Conservation (phyloP, 108 stramenopile species). For the Bacterosira constricta region DNA sequence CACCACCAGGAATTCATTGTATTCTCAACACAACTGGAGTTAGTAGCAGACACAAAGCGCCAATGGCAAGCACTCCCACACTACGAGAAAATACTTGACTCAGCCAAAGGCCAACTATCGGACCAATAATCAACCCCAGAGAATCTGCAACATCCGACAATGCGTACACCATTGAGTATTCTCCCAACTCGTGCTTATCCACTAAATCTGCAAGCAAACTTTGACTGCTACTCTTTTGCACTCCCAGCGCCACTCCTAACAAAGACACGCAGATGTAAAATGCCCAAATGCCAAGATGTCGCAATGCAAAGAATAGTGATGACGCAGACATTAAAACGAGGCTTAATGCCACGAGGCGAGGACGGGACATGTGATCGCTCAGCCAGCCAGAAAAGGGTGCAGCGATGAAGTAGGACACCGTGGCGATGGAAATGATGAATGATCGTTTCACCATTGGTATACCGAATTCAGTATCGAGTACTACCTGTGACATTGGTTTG, state of each 20-base stretch:
- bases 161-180: slow-evolving; percentile 41
- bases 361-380: slow-evolving; percentile 22
- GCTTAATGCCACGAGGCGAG: slow-evolving; percentile 21
- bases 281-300: slow-evolving; percentile 28
- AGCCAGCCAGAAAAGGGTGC: slow-evolving; percentile 23
- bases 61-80: slow-evolving; percentile 24
- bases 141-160: slow-evolving; percentile 41
- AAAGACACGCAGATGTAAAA: slow-evolving; percentile 26
- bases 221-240: slow-evolving; percentile 23
- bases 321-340: slow-evolving; percentile 30
- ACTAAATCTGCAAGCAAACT: slow-evolving; percentile 40
- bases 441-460: slow-evolving; percentile 36
- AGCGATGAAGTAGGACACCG: slow-evolving; percentile 30
- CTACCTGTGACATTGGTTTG: slow-evolving; percentile 40
- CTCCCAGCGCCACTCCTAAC: slow-evolving; percentile 27
- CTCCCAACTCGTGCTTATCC: slow-evolving; percentile 18
- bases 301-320: slow-evolving; percentile 24
- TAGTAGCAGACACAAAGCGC: slow-evolving; percentile 13
- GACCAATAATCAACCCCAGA: slow-evolving; percentile 37
- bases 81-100: slow-evolving; percentile 23
- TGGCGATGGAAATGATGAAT: slow-evolving; percentile 40
- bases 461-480: slow-evolving; percentile 39
- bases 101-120: slow-evolving; percentile 27
- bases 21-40: slow-evolving; percentile 27
- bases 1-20: neutral